phyloP scores from a whole-genome alignment of 345 rosid genomes.

The Pugionium cornutum region DNA sequence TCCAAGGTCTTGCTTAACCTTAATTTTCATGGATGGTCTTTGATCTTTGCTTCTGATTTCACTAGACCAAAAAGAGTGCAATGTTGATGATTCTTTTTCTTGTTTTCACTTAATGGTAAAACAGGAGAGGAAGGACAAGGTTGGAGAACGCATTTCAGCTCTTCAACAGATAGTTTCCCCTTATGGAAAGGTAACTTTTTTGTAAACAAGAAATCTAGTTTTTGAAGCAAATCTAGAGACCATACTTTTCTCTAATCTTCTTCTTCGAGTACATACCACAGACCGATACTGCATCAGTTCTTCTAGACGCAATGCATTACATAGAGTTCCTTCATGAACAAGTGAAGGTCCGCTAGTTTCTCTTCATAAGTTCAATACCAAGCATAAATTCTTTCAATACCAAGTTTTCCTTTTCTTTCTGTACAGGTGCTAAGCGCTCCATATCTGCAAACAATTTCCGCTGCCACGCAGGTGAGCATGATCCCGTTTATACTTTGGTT shows the following conservation, averaged over 20 bases:
- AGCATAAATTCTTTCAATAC: constrained; percentile 1
- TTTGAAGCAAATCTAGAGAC: constrained; percentile 3
- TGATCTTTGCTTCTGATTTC: neutral
- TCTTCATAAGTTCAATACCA: constrained; percentile 19
- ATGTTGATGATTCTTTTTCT: neutral
- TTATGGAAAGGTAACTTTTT: constrained; percentile 75
- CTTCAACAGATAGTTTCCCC: constrained; percentile 97
- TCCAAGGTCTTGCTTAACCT: constrained; percentile 57
- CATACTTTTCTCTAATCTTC: constrained; percentile 15
- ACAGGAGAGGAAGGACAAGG: constrained; percentile 86
- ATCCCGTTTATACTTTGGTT: neutral
- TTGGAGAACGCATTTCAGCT: constrained; percentile 80
- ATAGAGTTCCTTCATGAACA: constrained; percentile 93
- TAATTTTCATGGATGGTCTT: neutral
- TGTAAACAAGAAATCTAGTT: neutral
- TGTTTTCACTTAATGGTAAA: constrained; percentile 35
- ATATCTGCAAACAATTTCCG: constrained; percentile 65
- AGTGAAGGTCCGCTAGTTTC: constrained; percentile 70
- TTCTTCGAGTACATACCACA: constrained; percentile 35
- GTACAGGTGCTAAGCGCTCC: constrained; percentile 90
- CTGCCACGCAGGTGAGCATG: constrained; percentile 56
- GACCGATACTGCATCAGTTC: constrained; percentile 99
- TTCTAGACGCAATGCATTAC: constrained; percentile 79
- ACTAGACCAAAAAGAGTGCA: neutral
- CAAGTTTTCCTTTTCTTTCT: constrained; percentile 24